A percentile compares a stretch with the other conserved stretches of the same genome.
Conservation (phyloP, 345 rosid genomes). For the Ailanthus altissimus region DNA sequence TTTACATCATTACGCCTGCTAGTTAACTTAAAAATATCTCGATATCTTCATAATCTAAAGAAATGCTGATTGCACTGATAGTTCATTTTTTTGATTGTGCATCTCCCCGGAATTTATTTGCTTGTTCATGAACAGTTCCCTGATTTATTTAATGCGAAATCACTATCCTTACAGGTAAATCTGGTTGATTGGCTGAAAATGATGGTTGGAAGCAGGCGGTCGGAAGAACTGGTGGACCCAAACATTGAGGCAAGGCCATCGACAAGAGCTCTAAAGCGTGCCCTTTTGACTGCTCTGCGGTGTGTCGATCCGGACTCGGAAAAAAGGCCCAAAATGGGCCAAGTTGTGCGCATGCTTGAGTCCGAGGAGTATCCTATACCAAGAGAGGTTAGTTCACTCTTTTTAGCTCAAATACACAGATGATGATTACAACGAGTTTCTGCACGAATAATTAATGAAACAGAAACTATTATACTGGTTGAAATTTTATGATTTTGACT, state of each 20-base stretch:
- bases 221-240: conserved; percentile 94
- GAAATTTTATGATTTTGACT: neutral
- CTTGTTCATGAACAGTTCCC: neutral
- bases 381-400: conserved; percentile 71
- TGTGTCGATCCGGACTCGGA: conserved; percentile 95
- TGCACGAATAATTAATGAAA: no score
- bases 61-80: neutral
- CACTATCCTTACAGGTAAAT: conserved; percentile 62
- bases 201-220: conserved; percentile 94
- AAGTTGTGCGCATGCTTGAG: conserved; percentile 99
- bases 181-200: conserved; percentile 97
- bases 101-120: neutral
- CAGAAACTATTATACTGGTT: neutral
- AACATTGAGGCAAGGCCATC: conserved; percentile 84
- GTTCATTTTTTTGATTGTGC: neutral
- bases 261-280: conserved; percentile 82
- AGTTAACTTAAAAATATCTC: neutral
- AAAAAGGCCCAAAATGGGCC: conserved; percentile 95
- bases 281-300: conserved; percentile 90
- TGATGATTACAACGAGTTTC: neutral
- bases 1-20: neutral
- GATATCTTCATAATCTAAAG: neutral
- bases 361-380: conserved; percentile 95
- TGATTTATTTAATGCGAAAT: neutral
- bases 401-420: neutral